These are phyloP conservation scores for Candida qinlingensis DNA, from an alignment of 805 yeast species.

Conservation along the genomic window DNA sequence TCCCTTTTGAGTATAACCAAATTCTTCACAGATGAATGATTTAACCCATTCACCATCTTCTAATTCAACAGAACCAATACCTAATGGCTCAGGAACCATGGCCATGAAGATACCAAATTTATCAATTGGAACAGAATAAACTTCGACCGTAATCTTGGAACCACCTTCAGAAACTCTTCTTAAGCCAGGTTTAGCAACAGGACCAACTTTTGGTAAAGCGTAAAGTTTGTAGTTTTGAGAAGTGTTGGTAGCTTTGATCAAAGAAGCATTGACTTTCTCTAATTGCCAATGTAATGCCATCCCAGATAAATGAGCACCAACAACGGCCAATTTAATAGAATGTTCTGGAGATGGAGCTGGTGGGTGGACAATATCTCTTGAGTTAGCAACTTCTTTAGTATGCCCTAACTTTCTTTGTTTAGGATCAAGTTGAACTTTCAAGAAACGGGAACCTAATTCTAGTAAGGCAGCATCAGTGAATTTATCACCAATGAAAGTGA, in stretches of 20 bases:
- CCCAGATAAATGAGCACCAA: conserved; percentile 91
- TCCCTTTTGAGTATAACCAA: conserved; percentile 69
- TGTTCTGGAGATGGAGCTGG: conserved; percentile 36
- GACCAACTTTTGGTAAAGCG: conserved; percentile 78
- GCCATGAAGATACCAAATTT: conserved; percentile 77
- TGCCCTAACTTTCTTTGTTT: conserved; percentile 54
- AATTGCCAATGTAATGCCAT: conserved; percentile 93
- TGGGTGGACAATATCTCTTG: conserved; percentile 40
- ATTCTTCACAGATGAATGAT: conserved; percentile 92
- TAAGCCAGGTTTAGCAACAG: conserved; percentile 86
- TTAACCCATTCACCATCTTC: conserved; percentile 79
- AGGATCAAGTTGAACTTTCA: conserved; percentile 40
- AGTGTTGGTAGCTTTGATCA: conserved; percentile 62
- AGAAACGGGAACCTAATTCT: conserved; percentile 71
- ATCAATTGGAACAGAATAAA: conserved; percentile 76
- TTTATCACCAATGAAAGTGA: conserved; percentile 75
- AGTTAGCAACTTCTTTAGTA: conserved; percentile 27
- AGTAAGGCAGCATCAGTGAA: conserved; percentile 87
- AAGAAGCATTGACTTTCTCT: conserved; percentile 72
- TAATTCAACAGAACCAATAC: conserved; percentile 89
- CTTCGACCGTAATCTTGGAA: conserved; percentile 63
- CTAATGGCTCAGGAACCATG: conserved; percentile 92
- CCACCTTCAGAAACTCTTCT: conserved; percentile 52
- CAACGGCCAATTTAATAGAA: conserved; percentile 68
- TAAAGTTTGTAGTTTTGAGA: conserved; percentile 67